Percentiles rank a stretch among this genome's conserved stretches.
Evolutionary conservation across 2,329 filamentous ascomycete species (phyloP).

Genomic region (Xylaria hypoxylon): DNA sequence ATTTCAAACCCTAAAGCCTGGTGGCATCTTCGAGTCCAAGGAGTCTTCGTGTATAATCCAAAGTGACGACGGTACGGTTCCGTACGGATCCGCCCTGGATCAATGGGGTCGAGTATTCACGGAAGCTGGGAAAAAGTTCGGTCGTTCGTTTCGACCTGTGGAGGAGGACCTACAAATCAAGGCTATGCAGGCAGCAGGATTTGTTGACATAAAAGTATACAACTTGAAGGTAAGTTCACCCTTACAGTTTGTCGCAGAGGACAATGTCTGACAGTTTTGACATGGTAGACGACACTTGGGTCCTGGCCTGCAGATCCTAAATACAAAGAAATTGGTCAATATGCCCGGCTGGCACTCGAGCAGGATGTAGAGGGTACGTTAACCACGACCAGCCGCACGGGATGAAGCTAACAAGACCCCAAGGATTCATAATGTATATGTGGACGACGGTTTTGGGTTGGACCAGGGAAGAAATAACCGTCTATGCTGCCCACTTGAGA

Average conservation of each 20-base stretch:
- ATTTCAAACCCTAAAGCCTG: constrained; percentile 65
- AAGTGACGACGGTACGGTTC: constrained; percentile 48
- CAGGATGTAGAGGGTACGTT: constrained; percentile 51
- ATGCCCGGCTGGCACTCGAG: constrained; percentile 48
- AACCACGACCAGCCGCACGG: not conserved
- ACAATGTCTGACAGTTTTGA: not conserved
- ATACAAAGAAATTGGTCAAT: constrained; percentile 54
- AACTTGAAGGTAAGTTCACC: constrained; percentile 42
- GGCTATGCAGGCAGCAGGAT: constrained; percentile 49
- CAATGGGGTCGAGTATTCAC: constrained; percentile 53
- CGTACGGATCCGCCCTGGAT: constrained; percentile 47
- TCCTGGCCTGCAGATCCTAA: constrained; percentile 56
- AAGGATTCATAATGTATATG: constrained; percentile 47
- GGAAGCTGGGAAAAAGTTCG: constrained; percentile 51
- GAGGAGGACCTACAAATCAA: constrained; percentile 49
- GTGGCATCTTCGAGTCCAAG: constrained; percentile 55
- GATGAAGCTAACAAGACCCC: constrained; percentile 6
- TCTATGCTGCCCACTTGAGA: constrained; percentile 48
- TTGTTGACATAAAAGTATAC: constrained; percentile 44
- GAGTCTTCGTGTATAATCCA: constrained; percentile 45
- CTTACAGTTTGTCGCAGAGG: not conserved
- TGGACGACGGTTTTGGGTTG: constrained; percentile 47
- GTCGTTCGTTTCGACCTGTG: constrained; percentile 49
- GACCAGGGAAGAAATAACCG: constrained; percentile 46
- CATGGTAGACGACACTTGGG: constrained; percentile 52